These are phyloP conservation scores for Chlamydomonas sp. DNA, from an alignment of 139 green algal species.

Conservation along the genomic window DNA sequence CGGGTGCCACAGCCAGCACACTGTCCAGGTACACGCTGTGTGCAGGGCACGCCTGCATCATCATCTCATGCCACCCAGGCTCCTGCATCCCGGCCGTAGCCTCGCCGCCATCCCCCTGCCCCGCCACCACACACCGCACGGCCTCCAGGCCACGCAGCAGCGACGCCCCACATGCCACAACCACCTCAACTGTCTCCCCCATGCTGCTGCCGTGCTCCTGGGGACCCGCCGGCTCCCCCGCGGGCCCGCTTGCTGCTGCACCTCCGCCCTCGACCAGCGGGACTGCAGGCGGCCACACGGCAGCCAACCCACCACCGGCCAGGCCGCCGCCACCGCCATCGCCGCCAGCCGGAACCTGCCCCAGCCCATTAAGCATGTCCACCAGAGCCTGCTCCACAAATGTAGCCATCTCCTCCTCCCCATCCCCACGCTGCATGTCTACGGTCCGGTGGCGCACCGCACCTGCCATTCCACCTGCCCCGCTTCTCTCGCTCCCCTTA, in stretches of 20 bases:
- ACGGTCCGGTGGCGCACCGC: too few relatives aligned
- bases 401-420: too few relatives aligned
- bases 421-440: too few relatives aligned
- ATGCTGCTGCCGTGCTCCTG: too few relatives aligned
- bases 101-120: not conserved
- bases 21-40: too few relatives aligned
- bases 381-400: too few relatives aligned
- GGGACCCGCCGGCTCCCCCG: not conserved
- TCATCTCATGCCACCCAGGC: too few relatives aligned
- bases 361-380: not conserved
- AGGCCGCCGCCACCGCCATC: not conserved
- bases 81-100: not conserved
- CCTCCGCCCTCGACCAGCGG: not conserved
- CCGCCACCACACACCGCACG: slow-evolving; percentile 5
- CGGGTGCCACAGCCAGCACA: too few relatives aligned
- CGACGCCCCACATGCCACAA: not conserved
- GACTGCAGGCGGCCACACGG: not conserved
- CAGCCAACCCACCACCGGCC: not conserved
- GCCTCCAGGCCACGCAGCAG: not conserved
- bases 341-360: not conserved
- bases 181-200: not conserved
- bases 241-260: too few relatives aligned
- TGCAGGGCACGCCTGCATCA: too few relatives aligned
- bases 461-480: too few relatives aligned
- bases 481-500: too few relatives aligned